These are phyloP conservation scores for Candida glucosophila DNA, from an alignment of 1,139 yeast genomes.

Conservation along the genomic window DNA sequence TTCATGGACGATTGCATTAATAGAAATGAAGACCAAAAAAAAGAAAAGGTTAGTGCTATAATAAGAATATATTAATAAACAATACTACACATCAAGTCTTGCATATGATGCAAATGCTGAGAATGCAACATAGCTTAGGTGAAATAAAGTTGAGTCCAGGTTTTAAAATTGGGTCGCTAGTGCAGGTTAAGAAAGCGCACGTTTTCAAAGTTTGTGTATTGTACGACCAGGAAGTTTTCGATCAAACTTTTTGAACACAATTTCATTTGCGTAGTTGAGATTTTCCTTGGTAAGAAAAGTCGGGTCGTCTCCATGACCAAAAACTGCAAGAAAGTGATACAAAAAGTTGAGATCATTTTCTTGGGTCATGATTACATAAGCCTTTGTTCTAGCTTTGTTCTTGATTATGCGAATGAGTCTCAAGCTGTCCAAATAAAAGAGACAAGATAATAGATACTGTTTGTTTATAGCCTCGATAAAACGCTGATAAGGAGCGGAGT, in stretches of 20 bases:
- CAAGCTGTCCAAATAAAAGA: constrained; percentile 32
- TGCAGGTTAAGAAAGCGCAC: no score
- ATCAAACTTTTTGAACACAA: constrained; percentile 27
- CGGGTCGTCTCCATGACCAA: constrained; percentile 9
- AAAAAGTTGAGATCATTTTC: constrained; percentile 22
- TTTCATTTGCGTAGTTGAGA: constrained; percentile 29
- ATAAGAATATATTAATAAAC: no score
- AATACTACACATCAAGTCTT: no score
- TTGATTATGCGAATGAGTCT: constrained; percentile 29
- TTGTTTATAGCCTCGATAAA: constrained; percentile 32
- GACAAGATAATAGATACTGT: constrained; percentile 34
- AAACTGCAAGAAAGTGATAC: constrained; percentile 17
- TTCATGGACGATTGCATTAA: no score
- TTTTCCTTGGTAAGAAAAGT: constrained; percentile 11
- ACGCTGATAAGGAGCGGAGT: constrained; percentile 8
- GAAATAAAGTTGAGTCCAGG: no score
- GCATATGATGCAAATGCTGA: no score
- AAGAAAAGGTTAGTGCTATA: no score
- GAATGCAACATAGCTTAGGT: no score
- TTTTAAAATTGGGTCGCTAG: no score
- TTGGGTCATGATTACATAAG: constrained; percentile 28
- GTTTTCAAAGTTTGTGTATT: no score
- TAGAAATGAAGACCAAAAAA: no score
- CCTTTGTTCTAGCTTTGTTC: constrained; percentile 35
- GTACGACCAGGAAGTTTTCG: constrained; percentile 3